These are phyloP conservation scores for Pichia rugopelliculosa DNA, from an alignment of 805 yeast genomes.

Conservation along the genomic window DNA sequence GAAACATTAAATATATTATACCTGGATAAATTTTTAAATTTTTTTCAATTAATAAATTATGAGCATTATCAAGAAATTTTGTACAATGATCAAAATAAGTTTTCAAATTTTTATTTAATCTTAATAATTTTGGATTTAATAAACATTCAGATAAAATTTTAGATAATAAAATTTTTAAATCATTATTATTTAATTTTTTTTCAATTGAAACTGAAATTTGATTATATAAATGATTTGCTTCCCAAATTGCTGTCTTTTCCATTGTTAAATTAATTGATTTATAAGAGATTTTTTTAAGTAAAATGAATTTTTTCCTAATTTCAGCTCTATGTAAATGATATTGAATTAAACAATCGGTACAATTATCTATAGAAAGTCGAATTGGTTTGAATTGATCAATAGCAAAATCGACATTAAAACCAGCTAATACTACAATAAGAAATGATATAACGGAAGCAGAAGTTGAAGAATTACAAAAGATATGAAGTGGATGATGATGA, in stretches of 20 bases:
- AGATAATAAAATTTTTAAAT: constrained; percentile 17
- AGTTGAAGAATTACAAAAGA: constrained; percentile 10
- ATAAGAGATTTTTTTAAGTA: constrained; percentile 34
- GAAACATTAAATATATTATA: constrained; percentile 44
- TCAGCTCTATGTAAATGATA: constrained; percentile 49
- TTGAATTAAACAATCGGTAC: constrained; percentile 46
- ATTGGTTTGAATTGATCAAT: constrained; percentile 18
- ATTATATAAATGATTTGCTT: constrained; percentile 16
- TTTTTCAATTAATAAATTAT: constrained; percentile 12
- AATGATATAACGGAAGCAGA: constrained; percentile 10
- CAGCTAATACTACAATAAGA: constrained; percentile 12
- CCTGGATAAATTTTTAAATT: constrained; percentile 38
- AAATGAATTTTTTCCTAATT: constrained; percentile 44
- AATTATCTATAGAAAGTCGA: constrained; percentile 33
- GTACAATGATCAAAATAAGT: constrained; percentile 32
- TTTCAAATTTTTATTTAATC: constrained; percentile 32
- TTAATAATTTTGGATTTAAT: constrained; percentile 43
- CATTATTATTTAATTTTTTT: constrained; percentile 15
- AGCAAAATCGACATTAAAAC: constrained; percentile 25
- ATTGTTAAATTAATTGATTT: constrained; percentile 18
- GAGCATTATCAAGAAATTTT: constrained; percentile 13
- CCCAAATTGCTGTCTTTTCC: constrained; percentile 22
- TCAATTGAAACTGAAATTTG: constrained; percentile 14
- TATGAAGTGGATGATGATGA: constrained; percentile 36
- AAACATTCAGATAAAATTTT: constrained; percentile 40